Evolutionary conservation across 2,329 filamentous ascomycete species (phyloP).

Genomic region (Chaetomium sp.): DNA sequence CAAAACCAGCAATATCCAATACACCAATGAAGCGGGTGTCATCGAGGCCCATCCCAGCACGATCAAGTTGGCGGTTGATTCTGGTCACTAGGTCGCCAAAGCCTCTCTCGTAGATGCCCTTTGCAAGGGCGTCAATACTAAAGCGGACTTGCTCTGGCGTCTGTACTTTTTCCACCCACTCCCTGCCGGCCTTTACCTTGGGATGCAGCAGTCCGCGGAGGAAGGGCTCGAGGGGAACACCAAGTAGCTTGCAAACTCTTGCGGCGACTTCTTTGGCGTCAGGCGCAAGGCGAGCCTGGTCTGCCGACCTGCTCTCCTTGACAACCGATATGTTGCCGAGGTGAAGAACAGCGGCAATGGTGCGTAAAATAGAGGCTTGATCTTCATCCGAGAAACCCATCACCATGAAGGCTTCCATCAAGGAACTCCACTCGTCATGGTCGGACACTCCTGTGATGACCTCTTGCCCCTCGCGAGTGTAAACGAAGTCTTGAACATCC

Average conservation of each 20-base stretch:
- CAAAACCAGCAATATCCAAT: slow-evolving; percentile 97
- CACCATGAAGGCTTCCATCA: slow-evolving; percentile 89
- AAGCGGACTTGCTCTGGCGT: slow-evolving; percentile 95
- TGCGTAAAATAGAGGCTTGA: slow-evolving; percentile 79
- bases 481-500: slow-evolving; percentile 84
- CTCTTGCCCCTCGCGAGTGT: slow-evolving; percentile 89
- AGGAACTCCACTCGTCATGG: slow-evolving; percentile 80
- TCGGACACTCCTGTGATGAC: slow-evolving; percentile 90
- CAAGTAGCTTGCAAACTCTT: slow-evolving; percentile 80
- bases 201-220: slow-evolving; percentile 87
- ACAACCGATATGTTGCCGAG: slow-evolving; percentile 87
- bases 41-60: slow-evolving; percentile 78
- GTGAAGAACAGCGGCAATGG: slow-evolving; percentile 88
- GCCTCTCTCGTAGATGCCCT: slow-evolving; percentile 95
- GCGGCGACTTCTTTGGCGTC: slow-evolving; percentile 75
- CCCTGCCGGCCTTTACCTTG: slow-evolving; percentile 89
- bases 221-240: slow-evolving; percentile 82
- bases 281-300: slow-evolving; percentile 81
- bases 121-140: slow-evolving; percentile 85
- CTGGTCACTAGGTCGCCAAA: slow-evolving; percentile 90
- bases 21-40: slow-evolving; percentile 97
- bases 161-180: slow-evolving; percentile 99
- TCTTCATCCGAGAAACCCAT: slow-evolving; percentile 92
- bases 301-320: slow-evolving; percentile 86
- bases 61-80: slow-evolving; percentile 89